A percentile compares a stretch with the other conserved stretches of the same genome.
phyloP scores from a whole-genome alignment of 768 basidiomycete species.

The Tricholomella constricta region DNA sequence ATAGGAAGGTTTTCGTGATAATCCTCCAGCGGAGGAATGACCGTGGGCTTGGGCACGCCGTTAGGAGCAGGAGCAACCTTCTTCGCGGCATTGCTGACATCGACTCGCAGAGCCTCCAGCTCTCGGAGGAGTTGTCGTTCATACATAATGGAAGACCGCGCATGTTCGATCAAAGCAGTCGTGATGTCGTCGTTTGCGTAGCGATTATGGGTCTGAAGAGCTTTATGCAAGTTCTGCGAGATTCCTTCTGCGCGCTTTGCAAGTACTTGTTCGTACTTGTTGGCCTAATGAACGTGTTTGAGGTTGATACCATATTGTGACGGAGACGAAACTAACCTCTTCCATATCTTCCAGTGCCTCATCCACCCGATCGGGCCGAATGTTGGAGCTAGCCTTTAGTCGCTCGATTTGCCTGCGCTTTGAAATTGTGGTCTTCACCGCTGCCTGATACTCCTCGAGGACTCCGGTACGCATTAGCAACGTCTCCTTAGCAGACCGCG shows the following conservation, averaged over 20 bases:
- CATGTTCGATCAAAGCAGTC: conserved; percentile 88
- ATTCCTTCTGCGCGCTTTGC: conserved; percentile 89
- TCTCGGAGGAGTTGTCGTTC: conserved; percentile 88
- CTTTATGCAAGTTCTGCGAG: conserved; percentile 88
- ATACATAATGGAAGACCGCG: conserved; percentile 88
- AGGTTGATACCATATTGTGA: conserved; percentile 2
- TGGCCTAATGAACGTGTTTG: conserved; percentile 58
- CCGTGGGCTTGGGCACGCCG: conserved; percentile 59
- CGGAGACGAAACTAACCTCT: conserved; percentile 56
- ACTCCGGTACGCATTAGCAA: conserved; percentile 87
- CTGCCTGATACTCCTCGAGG: conserved; percentile 91
- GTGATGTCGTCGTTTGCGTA: conserved; percentile 92
- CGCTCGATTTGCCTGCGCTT: conserved; percentile 92
- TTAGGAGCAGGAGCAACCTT: conserved; percentile 52
- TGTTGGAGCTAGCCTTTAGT: conserved; percentile 82
- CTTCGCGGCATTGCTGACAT: conserved; percentile 69
- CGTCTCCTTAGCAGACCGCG: conserved; percentile 95
- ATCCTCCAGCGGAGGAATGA: conserved; percentile 68
- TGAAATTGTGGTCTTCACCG: conserved; percentile 90
- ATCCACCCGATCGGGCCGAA: conserved; percentile 82
- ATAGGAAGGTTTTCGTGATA: conserved; percentile 37
- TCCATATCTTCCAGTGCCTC: conserved; percentile 92
- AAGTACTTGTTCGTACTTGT: conserved; percentile 84
- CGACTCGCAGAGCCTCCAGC: conserved; percentile 79
- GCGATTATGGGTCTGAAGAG: conserved; percentile 81